phyloP scores from a whole-genome alignment of 345 rosid species.

The Rhizophora apiculata region DNA sequence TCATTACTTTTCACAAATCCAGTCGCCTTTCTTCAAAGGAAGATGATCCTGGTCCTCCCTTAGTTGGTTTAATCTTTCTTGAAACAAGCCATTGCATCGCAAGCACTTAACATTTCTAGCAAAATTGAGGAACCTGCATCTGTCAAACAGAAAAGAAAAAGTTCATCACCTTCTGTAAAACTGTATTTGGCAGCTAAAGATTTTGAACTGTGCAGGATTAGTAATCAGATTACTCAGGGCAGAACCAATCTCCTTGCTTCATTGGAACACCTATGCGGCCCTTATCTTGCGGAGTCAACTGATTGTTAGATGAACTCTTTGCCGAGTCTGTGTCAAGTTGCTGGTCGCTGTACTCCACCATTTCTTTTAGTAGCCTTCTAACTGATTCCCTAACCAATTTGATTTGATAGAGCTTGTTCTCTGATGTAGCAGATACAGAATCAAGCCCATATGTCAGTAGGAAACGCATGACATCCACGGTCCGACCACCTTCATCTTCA shows the following conservation, averaged over 20 bases:
- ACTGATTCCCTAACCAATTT: constrained; percentile 63
- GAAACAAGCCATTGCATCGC: constrained; percentile 52
- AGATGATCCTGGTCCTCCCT: constrained; percentile 64
- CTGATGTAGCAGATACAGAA: constrained; percentile 42
- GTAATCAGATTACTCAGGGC: constrained; percentile 54
- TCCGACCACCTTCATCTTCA: constrained; percentile 62
- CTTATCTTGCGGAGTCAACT: constrained; percentile 20
- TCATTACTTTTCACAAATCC: constrained; percentile 72
- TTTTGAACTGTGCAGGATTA: neutral
- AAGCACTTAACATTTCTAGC: constrained; percentile 77
- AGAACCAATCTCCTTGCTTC: constrained; percentile 81
- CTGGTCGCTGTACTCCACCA: constrained; percentile 40
- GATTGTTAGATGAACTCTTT: constrained; percentile 4
- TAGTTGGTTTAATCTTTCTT: constrained; percentile 61
- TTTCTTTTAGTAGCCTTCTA: constrained; percentile 60
- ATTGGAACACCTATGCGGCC: constrained; percentile 30
- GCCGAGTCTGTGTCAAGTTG: constrained; percentile 31
- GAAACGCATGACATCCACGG: constrained; percentile 84
- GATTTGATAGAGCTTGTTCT: constrained; percentile 57
- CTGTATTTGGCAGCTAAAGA: neutral
- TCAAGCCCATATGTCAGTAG: constrained; percentile 66
- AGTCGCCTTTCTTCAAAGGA: constrained; percentile 89
- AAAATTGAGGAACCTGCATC: constrained; percentile 82
- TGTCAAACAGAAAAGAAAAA: constrained; percentile 17
- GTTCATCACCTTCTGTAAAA: neutral